Evolutionary conservation across 495 filamentous ascomycete species (phyloP), one percentile per base, ranked within the genome.

Genomic region (Tirmania nivea): DNA sequence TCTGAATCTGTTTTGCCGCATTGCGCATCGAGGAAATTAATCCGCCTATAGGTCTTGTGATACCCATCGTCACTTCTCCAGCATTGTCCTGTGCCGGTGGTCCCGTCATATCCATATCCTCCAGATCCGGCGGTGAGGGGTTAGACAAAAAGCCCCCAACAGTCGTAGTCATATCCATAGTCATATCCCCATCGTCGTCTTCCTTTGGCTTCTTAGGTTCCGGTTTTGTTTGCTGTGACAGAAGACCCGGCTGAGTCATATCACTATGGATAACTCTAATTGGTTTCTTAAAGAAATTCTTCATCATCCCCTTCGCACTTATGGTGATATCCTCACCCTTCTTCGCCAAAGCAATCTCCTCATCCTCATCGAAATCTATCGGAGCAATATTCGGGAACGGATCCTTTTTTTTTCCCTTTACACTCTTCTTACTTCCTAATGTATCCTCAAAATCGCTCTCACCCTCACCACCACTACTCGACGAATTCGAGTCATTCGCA

Each of bases 111-210:
- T 78, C 75, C 74, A 75, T 75, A 53, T 68, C 69, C 12, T 71
- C 61, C 19, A 21, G 36, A 49, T 52, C 58, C 59, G 35, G 48
- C 59, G 6, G 50, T 54, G 39, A 55, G 21, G 48, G n/a, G n/a
- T 25, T 48, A 39, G 62, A 66, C 31, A 84, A 67, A 50, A 96
- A 94, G 4, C 79, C 75, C 16, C 89, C 89, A 54, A 94, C 67
- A 12, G 78, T 82, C 54, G 73, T 76, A 0, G 87, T 94, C 50
- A 93, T 78, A 55, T 94, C 87, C 83, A 88, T 88, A 11, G 80
- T 84, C 63, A 84, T 74, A 31, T 85, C 82, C 54, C 82, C 80
- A 42, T 75, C 48, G 16, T 50, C 16, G 20, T 50, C 48, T 21
- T 50, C 48, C n/a, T 19, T 12, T 19, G 3, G 48, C 11, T 50